These are phyloP conservation scores for Hymenoscyphus infarciens DNA, from an alignment of 2,329 filamentous ascomycete genomes.

Conservation along the genomic window DNA sequence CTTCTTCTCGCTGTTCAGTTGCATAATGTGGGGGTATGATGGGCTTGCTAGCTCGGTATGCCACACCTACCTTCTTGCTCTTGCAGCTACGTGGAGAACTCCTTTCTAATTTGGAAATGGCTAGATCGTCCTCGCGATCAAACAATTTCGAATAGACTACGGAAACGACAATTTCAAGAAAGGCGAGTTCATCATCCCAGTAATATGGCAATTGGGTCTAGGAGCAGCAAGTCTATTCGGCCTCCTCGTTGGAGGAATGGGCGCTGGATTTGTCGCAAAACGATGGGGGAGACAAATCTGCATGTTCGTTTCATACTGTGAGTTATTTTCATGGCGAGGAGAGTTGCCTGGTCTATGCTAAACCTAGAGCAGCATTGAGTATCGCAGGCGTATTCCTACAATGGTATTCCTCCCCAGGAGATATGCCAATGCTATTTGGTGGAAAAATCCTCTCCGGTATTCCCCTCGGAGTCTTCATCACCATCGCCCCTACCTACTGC, in stretches of 20 bases:
- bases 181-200: conserved; percentile 21
- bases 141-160: conserved; percentile 24
- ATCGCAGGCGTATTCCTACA: conserved; percentile 24
- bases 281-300: conserved; percentile 24
- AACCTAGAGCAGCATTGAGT: conserved; percentile 16
- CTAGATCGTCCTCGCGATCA: conserved; percentile 25
- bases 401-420: conserved; percentile 19
- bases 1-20: conserved; percentile 23
- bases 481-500: conserved; percentile 30
- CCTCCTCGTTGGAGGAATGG: conserved; percentile 21
- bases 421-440: conserved; percentile 36
- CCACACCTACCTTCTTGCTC: not conserved
- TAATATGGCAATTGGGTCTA: conserved; percentile 24
- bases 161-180: conserved; percentile 13
- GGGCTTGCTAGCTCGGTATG: conserved; percentile 24
- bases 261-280: conserved; percentile 20
- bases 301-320: conserved; percentile 23
- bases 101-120: not conserved
- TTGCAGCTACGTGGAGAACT: not conserved
- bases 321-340: not conserved
- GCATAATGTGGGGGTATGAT: conserved; percentile 29
- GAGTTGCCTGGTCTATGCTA: not conserved
- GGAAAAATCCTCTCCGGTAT: conserved; percentile 47
- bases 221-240: conserved; percentile 20
- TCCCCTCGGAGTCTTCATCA: conserved; percentile 50